Percentiles rank a stretch among this genome's conserved stretches.
These are phyloP conservation scores for Phytophthora agathidicida DNA, from an alignment of 352 stramenopile genomes.

Conservation along the genomic window DNA sequence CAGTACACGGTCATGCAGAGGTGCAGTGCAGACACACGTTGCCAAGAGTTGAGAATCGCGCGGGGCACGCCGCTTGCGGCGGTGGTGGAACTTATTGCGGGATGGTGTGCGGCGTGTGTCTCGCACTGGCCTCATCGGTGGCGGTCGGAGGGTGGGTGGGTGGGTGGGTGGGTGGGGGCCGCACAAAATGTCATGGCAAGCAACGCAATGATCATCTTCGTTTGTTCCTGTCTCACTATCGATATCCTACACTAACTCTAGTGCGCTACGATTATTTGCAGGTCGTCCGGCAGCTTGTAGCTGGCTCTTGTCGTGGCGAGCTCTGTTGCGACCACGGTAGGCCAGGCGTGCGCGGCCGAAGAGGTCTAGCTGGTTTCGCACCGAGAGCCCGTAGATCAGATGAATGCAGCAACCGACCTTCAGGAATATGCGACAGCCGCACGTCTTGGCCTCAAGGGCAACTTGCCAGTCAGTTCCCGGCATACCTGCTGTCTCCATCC, in stretches of 20 bases:
- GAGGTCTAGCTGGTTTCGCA: background rate
- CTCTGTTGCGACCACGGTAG: slow-evolving; percentile 2
- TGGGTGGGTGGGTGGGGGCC: background rate
- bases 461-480: background rate
- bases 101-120: background rate
- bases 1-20: too few relatives aligned
- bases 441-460: background rate
- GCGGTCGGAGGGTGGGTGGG: slow-evolving; percentile 1
- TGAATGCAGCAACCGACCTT: slow-evolving; percentile 7
- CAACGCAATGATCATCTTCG: too few relatives aligned
- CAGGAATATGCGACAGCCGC: background rate
- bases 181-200: background rate
- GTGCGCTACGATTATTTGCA: slow-evolving; percentile 5
- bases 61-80: background rate
- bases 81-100: background rate
- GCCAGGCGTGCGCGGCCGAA: background rate
- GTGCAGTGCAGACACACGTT: too few relatives aligned
- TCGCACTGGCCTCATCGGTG: background rate
- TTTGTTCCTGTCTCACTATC: too few relatives aligned
- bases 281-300: background rate
- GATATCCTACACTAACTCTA: background rate
- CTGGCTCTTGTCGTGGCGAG: background rate
- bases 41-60: background rate
- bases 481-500: background rate
- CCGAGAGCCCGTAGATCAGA: background rate